phyloP scores from a whole-genome alignment of 345 rosid species.

The Citrus reticulata region DNA sequence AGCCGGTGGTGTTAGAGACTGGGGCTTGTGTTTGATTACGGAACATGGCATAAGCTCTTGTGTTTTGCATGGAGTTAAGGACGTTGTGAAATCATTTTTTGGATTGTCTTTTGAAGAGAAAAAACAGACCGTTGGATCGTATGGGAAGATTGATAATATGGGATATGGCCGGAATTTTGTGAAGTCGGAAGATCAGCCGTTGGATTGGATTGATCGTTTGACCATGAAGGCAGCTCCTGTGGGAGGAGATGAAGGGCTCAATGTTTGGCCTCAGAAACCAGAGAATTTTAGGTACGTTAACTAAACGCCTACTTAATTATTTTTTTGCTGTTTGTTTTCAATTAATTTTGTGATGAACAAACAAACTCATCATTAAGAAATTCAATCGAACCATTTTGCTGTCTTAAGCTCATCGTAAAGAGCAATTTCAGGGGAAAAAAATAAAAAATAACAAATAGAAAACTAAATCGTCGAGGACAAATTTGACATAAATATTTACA shows the following conservation, averaged over 20 bases:
- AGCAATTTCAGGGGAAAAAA: too few relatives aligned
- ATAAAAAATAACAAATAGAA: too few relatives aligned
- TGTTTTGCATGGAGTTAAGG: slow-evolving; percentile 9
- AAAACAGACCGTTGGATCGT: too few relatives aligned
- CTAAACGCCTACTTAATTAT: too few relatives aligned
- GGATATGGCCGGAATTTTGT: slow-evolving; percentile 12
- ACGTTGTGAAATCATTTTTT: slow-evolving; percentile 20
- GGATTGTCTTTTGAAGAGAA: neutral
- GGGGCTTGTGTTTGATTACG: slow-evolving; percentile 14
- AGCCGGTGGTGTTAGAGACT: slow-evolving; percentile 1
- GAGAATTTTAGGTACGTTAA: slow-evolving; percentile 12
- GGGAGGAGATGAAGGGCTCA: slow-evolving; percentile 11
- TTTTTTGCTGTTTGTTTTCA: too few relatives aligned
- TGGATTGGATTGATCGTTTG: slow-evolving; percentile 30
- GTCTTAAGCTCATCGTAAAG: too few relatives aligned
- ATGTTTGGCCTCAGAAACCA: slow-evolving; percentile 26
- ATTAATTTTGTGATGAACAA: too few relatives aligned
- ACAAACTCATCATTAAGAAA: too few relatives aligned
- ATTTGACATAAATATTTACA: too few relatives aligned
- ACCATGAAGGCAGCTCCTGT: slow-evolving; percentile 18
- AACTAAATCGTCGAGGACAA: too few relatives aligned
- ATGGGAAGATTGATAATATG: too few relatives aligned
- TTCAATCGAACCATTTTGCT: too few relatives aligned
- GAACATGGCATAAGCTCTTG: slow-evolving; percentile 4
- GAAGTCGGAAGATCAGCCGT: slow-evolving; percentile 24